Conservation (phyloP, 495 filamentous ascomycete species). For the Penicillium goetzii region DNA sequence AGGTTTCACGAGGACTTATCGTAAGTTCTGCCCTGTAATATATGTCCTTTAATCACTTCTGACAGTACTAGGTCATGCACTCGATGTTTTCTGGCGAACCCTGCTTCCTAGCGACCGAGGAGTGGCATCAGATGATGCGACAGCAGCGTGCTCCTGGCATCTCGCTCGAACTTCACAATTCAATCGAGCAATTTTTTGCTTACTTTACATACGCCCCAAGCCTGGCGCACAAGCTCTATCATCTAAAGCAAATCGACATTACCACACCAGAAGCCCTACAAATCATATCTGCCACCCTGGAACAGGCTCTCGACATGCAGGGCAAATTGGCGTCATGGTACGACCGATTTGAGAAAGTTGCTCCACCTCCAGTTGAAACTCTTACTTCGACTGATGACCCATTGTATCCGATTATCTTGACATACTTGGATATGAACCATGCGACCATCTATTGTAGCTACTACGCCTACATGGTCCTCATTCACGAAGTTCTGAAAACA, state of each 20-base stretch:
- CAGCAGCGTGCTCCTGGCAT: slow-evolving; percentile 27
- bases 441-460: slow-evolving; percentile 37
- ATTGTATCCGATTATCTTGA: slow-evolving; percentile 31
- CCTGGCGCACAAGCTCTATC: slow-evolving; percentile 36
- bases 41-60: background rate
- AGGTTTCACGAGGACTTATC: slow-evolving; percentile 39
- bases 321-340: slow-evolving; percentile 32
- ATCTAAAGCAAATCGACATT: slow-evolving; percentile 26
- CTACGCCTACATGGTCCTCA: slow-evolving; percentile 40
- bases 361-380: slow-evolving; percentile 28
- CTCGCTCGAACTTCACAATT: slow-evolving; percentile 19
- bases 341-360: slow-evolving; percentile 26
- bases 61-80: slow-evolving; percentile 36
- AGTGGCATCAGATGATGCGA: slow-evolving; percentile 40
- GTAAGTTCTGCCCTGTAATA: slow-evolving; percentile 21
- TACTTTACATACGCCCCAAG: slow-evolving; percentile 37
- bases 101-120: slow-evolving; percentile 36
- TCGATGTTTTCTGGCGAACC: slow-evolving; percentile 39
- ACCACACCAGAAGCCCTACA: slow-evolving; percentile 16
- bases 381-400: slow-evolving; percentile 28
- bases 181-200: slow-evolving; percentile 38
- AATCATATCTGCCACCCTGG: slow-evolving; percentile 25
- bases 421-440: slow-evolving; percentile 31
- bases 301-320: slow-evolving; percentile 31
- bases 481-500: slow-evolving; percentile 34